Base-by-base conservation (phyloP, 2,329 filamentous ascomycete species). In the Leptographium galeiforme region DNA sequence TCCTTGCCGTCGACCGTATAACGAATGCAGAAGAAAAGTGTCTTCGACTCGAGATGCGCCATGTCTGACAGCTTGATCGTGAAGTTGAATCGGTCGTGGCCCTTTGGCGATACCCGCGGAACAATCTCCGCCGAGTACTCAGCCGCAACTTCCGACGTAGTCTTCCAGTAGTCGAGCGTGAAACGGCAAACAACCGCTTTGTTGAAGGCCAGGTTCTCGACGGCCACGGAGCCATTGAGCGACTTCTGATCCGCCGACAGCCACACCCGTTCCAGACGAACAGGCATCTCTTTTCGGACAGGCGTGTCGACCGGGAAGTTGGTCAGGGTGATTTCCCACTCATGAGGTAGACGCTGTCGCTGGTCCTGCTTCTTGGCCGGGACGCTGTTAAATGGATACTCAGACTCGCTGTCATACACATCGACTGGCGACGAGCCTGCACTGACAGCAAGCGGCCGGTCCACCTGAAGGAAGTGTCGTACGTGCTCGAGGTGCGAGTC, bases 141-240 rank as follows among this genome's bases (percentile, higher is more conserved):
- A n/a, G 88, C 91, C 40, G 78, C 77, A 2, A 97, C 86, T 66
- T 98, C 93, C 0, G 93, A 98, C 0, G 90, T 94, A 0, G 93
- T 98, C 76, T 95, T 95, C 93, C 93, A 98, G 70, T 95, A 93
- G 67, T 98, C 93, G 48, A 96, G 78, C 0, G 93, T 98, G 68
- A 98, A 98, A 50, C 93, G 82, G 66, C 89, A 91, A n/a, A 85
- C 82, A 52, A 98, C 88, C 7, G 76, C 68, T 70, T 98, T 98
- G 52, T 90, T 79, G 70, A 95, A 98, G 0, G 89, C 81, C 45
- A 97, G 69, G 68, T 98, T 98, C 64, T 85, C 82, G 25, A 95
- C 90, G 8, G 82, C 86, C 51, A 95, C 78, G 18, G 82, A 86
- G 13, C 93, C 93, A 50, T 95, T 76, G 59, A 98, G 71, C 1